Base-by-base conservation (phyloP, 1,284 basidiomycete species). In the Cutaneotrichosporon arboriforme region DNA sequence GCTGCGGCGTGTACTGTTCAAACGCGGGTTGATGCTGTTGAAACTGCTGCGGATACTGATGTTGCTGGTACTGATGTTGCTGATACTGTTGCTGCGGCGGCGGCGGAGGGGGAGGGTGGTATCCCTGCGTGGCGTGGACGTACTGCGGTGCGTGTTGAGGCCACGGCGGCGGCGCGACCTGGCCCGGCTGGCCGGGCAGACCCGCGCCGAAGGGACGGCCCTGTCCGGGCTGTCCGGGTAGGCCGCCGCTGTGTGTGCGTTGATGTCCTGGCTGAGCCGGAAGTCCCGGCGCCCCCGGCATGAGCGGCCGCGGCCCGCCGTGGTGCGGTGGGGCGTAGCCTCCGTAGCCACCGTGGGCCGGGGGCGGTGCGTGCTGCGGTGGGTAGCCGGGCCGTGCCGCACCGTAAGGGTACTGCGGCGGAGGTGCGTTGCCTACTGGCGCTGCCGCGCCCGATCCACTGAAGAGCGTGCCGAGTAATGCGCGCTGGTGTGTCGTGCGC, bases 401-500 rank as follows among this genome's bases (percentile, higher is more conserved):
- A n/a, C n/a, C n/a, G n/a, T n/a, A n/a, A n/a, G n/a, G n/a, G n/a
- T n/a, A n/a, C n/a, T 17, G 22, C 17, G 35, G 12, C 37, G 21
- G 36, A 14, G 22, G 22, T 23, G 47, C 35, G 13, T 20, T 15
- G 38, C 36, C 4, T 22, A 13, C 13, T 31, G 47, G 12, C 47
- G 37, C 8, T 23, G 47, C 38, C 21, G 47, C 17, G 39, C 39
- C 39, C 9, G 39, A 18, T 17, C 17, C 17, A 21, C n/a, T 33
- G 17, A 58, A 54, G 9, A 54, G 43, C 15, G 54, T 37, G 34
- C 55, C 54, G 8, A 59, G 54, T 4, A 59, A 44, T 2, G 43
- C 45, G 12, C 51, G 57, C 34, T 59, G 57, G n/a, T 54, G 53
- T 20, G 46, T 39, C 26, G 18, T 49, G 4, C 12, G n/a, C 17